Evolutionary conservation across 2,329 filamentous ascomycete species (phyloP).

Genomic region (Colletotrichum sp.): DNA sequence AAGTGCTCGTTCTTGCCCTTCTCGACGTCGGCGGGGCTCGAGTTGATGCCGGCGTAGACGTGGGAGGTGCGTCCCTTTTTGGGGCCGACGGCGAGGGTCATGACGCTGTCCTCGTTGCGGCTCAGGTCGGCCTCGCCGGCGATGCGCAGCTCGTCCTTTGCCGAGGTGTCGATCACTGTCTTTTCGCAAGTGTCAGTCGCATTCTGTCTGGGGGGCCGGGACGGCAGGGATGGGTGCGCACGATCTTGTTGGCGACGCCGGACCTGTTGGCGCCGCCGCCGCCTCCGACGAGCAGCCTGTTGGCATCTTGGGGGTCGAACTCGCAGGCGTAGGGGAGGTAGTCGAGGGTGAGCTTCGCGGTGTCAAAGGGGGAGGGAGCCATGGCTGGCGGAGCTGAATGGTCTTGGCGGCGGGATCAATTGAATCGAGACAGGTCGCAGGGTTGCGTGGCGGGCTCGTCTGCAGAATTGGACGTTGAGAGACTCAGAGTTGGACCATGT

Average conservation of each 20-base stretch:
- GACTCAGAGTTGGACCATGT: neutral
- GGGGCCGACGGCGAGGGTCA: conserved; percentile 75
- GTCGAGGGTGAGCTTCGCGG: conserved; percentile 70
- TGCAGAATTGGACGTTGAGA: neutral
- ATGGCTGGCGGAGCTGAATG: conserved; percentile 27
- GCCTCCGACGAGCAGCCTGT: conserved; percentile 80
- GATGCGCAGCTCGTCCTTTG: conserved; percentile 66
- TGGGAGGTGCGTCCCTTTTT: conserved; percentile 47
- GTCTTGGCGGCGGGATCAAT: neutral
- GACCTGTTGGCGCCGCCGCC: conserved; percentile 84
- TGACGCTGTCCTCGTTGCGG: conserved; percentile 87
- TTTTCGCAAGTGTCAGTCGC: conserved; percentile 33
- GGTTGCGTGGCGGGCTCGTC: neutral
- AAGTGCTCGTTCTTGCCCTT: conserved; percentile 86
- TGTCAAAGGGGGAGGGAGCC: conserved; percentile 44
- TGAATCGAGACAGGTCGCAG: neutral
- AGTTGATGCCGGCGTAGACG: conserved; percentile 83
- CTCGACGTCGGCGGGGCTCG: conserved; percentile 72
- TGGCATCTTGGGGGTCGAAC: conserved; percentile 82
- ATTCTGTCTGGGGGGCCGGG: neutral
- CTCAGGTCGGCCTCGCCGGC: conserved; percentile 78
- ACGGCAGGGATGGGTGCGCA: conserved; percentile 43
- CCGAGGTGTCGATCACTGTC: conserved; percentile 75
- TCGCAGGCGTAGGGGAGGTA: conserved; percentile 89
- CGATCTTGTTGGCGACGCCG: conserved; percentile 88